phyloP scores from a whole-genome alignment of 2,329 filamentous ascomycete species.

The Cladobotryum protrusum region DNA sequence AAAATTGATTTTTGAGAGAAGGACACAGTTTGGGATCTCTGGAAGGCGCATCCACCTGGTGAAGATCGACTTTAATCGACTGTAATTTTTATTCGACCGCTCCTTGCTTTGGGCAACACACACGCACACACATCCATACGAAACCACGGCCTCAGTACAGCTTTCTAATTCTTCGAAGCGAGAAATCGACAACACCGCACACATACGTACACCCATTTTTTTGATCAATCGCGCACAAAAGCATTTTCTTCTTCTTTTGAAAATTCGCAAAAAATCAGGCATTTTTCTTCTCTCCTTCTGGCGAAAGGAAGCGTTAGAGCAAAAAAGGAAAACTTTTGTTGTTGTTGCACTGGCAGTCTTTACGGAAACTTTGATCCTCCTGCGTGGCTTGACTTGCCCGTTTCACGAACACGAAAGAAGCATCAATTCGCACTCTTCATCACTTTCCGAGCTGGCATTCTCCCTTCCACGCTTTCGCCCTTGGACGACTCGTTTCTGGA shows the following conservation, averaged over 20 bases:
- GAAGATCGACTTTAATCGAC: conserved; percentile 28
- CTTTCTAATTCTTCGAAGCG: conserved; percentile 10
- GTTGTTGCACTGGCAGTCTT: not conserved
- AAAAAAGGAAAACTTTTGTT: not conserved
- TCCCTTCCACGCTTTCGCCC: not conserved
- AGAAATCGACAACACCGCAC: conserved; percentile 2
- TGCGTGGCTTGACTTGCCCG: not conserved
- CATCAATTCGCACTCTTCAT: not conserved
- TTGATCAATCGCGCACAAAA: not conserved
- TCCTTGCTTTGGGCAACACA: conserved; percentile 17
- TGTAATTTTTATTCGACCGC: conserved; percentile 24
- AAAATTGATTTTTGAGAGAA: not conserved
- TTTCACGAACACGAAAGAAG: not conserved
- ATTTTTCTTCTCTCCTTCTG: not conserved
- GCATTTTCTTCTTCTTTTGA: not conserved
- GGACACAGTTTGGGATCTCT: conserved; percentile 7
- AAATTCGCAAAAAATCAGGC: not conserved
- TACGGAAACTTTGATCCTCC: not conserved
- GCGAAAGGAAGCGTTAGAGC: not conserved
- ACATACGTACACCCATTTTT: not conserved
- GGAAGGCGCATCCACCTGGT: conserved; percentile 24
- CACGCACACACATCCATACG: not conserved
- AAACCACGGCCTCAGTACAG: conserved; percentile 1
- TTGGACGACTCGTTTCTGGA: not conserved
- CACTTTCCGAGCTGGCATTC: not conserved